Percentiles rank a stretch among this genome's conserved stretches.
Conservation (phyloP, 305 asterid genomes). For the Fraxinus dipetala region DNA sequence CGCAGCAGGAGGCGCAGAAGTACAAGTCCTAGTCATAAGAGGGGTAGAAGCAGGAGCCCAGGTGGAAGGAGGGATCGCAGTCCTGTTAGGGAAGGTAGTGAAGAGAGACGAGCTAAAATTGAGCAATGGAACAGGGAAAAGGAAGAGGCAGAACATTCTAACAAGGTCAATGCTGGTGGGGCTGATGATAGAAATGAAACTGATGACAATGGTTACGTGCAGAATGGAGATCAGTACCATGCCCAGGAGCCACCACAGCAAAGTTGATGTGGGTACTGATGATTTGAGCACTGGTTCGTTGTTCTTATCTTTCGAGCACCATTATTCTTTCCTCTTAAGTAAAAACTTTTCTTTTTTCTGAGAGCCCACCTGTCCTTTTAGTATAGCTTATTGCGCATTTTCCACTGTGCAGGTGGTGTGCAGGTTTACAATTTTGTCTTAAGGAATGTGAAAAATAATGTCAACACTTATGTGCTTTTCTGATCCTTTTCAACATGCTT, state of each 20-base stretch:
- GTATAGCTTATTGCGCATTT: conserved; percentile 76
- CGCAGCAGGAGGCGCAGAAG: conserved; percentile 67
- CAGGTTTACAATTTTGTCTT: conserved; percentile 78
- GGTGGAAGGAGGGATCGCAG: conserved; percentile 61
- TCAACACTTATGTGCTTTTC: conserved; percentile 21
- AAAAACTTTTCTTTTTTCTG: not conserved
- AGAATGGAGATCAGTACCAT: conserved; percentile 37
- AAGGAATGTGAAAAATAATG: conserved; percentile 50
- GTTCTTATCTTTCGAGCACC: conserved; percentile 17
- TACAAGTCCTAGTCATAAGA: conserved; percentile 56
- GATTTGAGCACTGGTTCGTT: conserved; percentile 50
- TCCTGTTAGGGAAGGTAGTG: conserved; percentile 91
- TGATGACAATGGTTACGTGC: conserved; percentile 23
- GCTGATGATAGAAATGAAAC: conserved; percentile 32
- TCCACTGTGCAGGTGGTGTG: conserved; percentile 97
- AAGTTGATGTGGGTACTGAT: conserved; percentile 45
- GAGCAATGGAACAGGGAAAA: conserved; percentile 94
- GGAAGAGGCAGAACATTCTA: conserved; percentile 59
- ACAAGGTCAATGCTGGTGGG: conserved; percentile 30
- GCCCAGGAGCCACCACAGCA: conserved; percentile 29
- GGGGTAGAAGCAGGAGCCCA: conserved; percentile 76
- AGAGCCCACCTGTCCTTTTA: conserved; percentile 26
- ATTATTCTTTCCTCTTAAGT: not conserved
- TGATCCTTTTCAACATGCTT: conserved; percentile 13
- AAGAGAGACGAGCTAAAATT: conserved; percentile 90